These are phyloP conservation scores for Vitellaria paradoxa DNA, from an alignment of 179 eudicot genomes.

Conservation along the genomic window DNA sequence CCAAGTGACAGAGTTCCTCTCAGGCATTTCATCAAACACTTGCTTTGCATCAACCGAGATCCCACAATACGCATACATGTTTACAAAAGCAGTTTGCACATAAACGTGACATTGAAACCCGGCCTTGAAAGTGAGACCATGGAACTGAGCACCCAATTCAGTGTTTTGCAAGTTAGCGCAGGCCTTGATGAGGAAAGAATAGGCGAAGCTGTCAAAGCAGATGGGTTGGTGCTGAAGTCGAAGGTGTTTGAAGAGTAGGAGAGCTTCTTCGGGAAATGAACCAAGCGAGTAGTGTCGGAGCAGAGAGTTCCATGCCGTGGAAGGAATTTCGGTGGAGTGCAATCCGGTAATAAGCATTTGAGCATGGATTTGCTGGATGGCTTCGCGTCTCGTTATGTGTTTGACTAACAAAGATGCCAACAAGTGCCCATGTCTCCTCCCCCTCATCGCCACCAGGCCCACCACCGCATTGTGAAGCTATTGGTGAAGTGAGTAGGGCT, in stretches of 20 bases:
- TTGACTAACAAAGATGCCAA: conserved; percentile 9
- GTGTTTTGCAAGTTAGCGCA: conserved; percentile 27
- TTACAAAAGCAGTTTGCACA: conserved; percentile 58
- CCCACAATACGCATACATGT: conserved; percentile 52
- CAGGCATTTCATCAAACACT: conserved; percentile 73
- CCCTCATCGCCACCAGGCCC: too few relatives aligned
- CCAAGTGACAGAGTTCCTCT: conserved; percentile 61
- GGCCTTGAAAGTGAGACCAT: conserved; percentile 25
- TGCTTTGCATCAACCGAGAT: conserved; percentile 29
- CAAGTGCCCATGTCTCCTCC: too few relatives aligned
- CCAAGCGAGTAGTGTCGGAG: conserved; percentile 50
- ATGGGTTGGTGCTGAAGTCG: conserved; percentile 16
- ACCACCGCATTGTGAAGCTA: too few relatives aligned
- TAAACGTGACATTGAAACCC: conserved; percentile 55
- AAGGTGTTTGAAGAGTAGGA: conserved; percentile 45
- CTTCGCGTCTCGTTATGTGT: conserved; percentile 14
- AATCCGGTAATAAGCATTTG: conserved; percentile 31
- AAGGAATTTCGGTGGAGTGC: conserved; percentile 10
- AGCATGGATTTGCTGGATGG: conserved; percentile 55
- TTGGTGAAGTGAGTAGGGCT: too few relatives aligned
- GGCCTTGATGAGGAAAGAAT: conserved; percentile 60
- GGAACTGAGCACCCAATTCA: conserved; percentile 35
- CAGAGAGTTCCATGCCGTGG: conserved; percentile 38
- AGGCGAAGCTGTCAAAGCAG: conserved; percentile 54
- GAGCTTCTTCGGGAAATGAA: conserved; percentile 43